Base-by-base conservation (phyloP, 2,329 filamentous ascomycete genomes). In the Stachybotrys chlorohalonatus region DNA sequence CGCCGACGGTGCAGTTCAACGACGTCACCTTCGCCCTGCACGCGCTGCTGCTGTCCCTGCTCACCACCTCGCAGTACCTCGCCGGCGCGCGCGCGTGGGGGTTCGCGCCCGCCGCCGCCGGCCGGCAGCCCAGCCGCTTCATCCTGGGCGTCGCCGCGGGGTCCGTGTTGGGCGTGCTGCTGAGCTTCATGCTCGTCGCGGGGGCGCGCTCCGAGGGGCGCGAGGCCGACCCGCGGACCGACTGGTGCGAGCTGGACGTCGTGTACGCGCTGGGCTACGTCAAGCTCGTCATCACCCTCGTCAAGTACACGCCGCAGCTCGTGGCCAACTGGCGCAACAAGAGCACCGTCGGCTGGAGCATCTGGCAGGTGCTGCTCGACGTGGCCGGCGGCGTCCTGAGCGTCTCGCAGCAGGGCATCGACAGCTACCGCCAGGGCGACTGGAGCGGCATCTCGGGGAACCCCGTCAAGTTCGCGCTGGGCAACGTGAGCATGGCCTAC, bases 371-470 rank as follows among this genome's bases (percentile, higher is more conserved):
- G 62, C 74, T 96, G 50, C 78, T 96, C 9, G 94, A 97, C 67
- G 80, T 96, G 56, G 75, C 78, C 1, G 94, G 94, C 45, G 91
- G 93, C 42, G 66, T 94, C 16, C 75, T 97, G 52, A 95, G 90
- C 56, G 79, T 96, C 53, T 73, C 81, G 2, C 94, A 99, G 71
- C 80, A 95, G 58, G 73, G 86, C 24, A 85, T 97, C 57, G 94
- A 97, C 73, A 91, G 90, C 56, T 90, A 86, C 56, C 73, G 95
- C 45, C 85, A 94, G 69, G 80, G 80, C 54, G 90, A 96, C 73
- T 96, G 93, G 92, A 88, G 86, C 51, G 94, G 93, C 24, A 78
- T 97, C 55, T 91, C 86, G 0, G 93, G 92, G 1, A 97, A 97
- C 68, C 90, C 91, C 0, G 86, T 94, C 62, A 99, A 97, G 74